These are phyloP conservation scores for Pseudocercospora ulei DNA, from an alignment of 2,329 filamentous ascomycete species.

Conservation along the genomic window DNA sequence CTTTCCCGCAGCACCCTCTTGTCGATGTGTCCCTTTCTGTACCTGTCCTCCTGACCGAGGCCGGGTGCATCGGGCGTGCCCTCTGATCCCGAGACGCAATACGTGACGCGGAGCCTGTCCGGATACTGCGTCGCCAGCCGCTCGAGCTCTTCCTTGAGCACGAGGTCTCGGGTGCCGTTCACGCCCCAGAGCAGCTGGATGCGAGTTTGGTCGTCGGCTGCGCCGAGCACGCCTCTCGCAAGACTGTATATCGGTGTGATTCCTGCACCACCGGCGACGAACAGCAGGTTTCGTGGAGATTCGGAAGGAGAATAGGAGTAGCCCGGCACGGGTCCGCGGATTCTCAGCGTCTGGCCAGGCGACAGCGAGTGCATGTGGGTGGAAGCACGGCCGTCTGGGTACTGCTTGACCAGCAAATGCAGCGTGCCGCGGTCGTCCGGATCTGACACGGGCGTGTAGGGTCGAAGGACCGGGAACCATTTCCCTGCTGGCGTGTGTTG, in stretches of 20 bases:
- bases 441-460: conserved; percentile 56
- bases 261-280: conserved; percentile 62
- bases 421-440: conserved; percentile 50
- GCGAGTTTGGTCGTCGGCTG: conserved; percentile 51
- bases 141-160: conserved; percentile 50
- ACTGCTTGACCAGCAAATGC: conserved; percentile 59
- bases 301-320: conserved; percentile 27
- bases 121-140: conserved; percentile 44
- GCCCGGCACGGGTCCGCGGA: conserved; percentile 46
- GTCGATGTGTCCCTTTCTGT: conserved; percentile 50
- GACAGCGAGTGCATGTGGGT: conserved; percentile 55
- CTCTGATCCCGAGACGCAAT: conserved; percentile 47
- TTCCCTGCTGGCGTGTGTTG: conserved; percentile 48
- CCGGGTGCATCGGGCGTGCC: conserved; percentile 19
- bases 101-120: conserved; percentile 49
- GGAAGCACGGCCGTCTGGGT: conserved; percentile 56
- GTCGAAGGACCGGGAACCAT: conserved; percentile 52
- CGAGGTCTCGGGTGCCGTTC: conserved; percentile 54
- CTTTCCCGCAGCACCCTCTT: conserved; percentile 47
- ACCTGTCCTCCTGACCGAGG: conserved; percentile 34
- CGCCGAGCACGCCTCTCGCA: conserved; percentile 36
- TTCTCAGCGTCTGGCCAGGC: conserved; percentile 53
- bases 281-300: conserved; percentile 39
- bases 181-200: conserved; percentile 58
- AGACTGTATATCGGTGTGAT: conserved; percentile 55